Percentiles rank a stretch among this genome's conserved stretches.
Conservation (phyloP, 2,329 filamentous ascomycete species). For the Microdochium nivale region DNA sequence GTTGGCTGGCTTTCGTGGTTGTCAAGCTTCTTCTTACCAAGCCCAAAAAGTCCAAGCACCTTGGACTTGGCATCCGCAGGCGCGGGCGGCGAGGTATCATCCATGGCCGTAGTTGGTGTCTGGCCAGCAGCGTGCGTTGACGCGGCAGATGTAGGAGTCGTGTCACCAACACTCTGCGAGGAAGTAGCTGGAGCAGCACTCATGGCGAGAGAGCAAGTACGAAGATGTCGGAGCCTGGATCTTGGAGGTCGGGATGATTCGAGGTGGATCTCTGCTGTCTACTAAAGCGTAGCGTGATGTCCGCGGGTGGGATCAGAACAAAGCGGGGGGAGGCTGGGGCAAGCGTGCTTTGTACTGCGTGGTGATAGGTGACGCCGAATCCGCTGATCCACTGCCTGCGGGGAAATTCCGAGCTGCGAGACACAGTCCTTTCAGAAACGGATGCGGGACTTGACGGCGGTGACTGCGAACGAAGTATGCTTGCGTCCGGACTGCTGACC, state of each 20-base stretch:
- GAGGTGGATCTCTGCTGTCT: not conserved
- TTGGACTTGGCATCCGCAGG: constrained; percentile 28
- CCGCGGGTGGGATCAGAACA: not conserved
- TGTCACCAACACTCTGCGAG: not conserved
- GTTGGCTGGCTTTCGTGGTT: constrained; percentile 20
- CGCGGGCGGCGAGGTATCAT: constrained; percentile 13
- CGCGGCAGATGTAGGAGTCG: constrained; percentile 12
- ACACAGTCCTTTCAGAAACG: too few relatives aligned
- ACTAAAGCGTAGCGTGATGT: not conserved
- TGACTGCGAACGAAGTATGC: too few relatives aligned
- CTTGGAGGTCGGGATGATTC: not conserved
- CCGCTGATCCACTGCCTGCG: too few relatives aligned
- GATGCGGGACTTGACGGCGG: too few relatives aligned
- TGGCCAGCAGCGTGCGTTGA: constrained; percentile 22
- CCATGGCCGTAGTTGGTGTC: constrained; percentile 17
- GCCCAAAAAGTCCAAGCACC: constrained; percentile 51
- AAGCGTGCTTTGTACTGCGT: too few relatives aligned
- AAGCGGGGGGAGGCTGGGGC: not conserved
- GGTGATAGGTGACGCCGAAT: too few relatives aligned
- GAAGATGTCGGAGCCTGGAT: not conserved
- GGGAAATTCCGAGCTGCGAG: too few relatives aligned
- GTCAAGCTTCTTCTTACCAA: constrained; percentile 53
- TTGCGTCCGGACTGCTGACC: too few relatives aligned
- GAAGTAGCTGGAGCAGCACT: not conserved
- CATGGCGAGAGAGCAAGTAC: not conserved